Base-by-base conservation (phyloP, 2,329 filamentous ascomycete genomes). In the Fusarium sp. region DNA sequence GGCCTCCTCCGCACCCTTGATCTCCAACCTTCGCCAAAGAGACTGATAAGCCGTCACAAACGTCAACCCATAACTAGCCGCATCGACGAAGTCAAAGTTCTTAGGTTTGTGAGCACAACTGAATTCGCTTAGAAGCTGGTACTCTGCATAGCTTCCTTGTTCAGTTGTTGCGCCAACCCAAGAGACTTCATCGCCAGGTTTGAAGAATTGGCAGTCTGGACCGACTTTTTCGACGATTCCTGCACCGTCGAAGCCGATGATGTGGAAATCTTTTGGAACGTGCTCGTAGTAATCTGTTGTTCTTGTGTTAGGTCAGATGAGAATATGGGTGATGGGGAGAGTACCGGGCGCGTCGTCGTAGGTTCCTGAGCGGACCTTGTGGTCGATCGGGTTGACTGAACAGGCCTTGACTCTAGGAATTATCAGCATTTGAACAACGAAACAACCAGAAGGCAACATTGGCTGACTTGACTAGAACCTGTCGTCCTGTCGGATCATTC, bases 1-100 rank as follows among this genome's bases (percentile, higher is more conserved):
- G 1, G 41, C 25, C 6, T 59, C 13, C 6, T 55, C 49, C 0
- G 13, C 30, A 2, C 20, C 8, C n/a, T 40, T 24, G 9, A 59
- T 24, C 24, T 59, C 57, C 7, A 46, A n/a, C 3, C 57, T 37
- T 1, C 24, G 40, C 16, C 44, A 46, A 6, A 59, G 1, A 4
- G 49, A 59, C 29, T 59, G 49, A 34, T 46, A 55, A 2, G 57
- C 57, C 24, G 57, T 59, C 30, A 22, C 22, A 13, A 56, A 56
- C 7, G 49, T 59, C 24, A 59, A 7, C 2, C 41, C 49, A 7
- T 40, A 59, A 3, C 49, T 25, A 1, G 57, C 49, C 4, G 57
- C 14, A n/a, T 55, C 41, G 0, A 60, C 24, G 6, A 60, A 60
- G 32, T 60, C 57, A 7, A 60, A 24, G 0, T 37, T 29, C 1